A percentile compares a stretch with the other conserved stretches of the same genome.
Conservation (phyloP, 2,329 filamentous ascomycete genomes). For the Neonectria sp. region DNA sequence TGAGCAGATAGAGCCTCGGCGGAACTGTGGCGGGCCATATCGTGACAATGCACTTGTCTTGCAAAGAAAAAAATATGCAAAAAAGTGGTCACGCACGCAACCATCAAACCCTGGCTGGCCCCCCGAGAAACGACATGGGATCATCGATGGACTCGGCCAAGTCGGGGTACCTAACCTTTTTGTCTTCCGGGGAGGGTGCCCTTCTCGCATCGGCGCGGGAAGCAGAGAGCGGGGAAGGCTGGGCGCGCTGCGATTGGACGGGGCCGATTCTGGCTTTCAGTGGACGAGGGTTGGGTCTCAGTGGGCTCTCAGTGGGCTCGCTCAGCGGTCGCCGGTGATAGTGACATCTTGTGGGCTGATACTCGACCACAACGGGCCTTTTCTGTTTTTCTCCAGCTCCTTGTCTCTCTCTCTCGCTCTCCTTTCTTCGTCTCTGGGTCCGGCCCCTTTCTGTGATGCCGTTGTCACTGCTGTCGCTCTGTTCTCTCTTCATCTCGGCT, state of each 20-base stretch:
- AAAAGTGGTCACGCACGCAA: slow-evolving; percentile 23
- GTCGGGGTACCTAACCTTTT: slow-evolving; percentile 20
- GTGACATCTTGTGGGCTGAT: not conserved
- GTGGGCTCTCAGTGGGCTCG: slow-evolving; percentile 1
- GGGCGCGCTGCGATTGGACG: slow-evolving; percentile 24
- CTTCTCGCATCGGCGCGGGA: slow-evolving; percentile 21
- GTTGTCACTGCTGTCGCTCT: too few species aligned
- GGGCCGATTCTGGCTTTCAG: not conserved
- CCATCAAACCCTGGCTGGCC: slow-evolving; percentile 8
- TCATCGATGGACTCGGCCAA: slow-evolving; percentile 11
- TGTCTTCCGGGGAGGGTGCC: not conserved
- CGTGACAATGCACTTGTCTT: not conserved
- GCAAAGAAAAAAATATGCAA: not conserved
- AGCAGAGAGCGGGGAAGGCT: slow-evolving; percentile 34
- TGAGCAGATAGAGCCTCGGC: too few species aligned
- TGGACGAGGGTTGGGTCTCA: not conserved
- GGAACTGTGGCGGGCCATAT: too few species aligned
- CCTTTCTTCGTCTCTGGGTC: too few species aligned
- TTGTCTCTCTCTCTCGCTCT: too few species aligned
- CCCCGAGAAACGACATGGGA: slow-evolving; percentile 17
- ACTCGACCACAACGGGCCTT: not conserved
- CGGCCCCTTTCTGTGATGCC: not conserved
- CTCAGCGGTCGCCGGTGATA: not conserved
- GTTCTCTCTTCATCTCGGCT: too few species aligned
- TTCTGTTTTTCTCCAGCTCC: not conserved